Conservation (phyloP, 305 asterid species). For the Solanum chacoense region DNA sequence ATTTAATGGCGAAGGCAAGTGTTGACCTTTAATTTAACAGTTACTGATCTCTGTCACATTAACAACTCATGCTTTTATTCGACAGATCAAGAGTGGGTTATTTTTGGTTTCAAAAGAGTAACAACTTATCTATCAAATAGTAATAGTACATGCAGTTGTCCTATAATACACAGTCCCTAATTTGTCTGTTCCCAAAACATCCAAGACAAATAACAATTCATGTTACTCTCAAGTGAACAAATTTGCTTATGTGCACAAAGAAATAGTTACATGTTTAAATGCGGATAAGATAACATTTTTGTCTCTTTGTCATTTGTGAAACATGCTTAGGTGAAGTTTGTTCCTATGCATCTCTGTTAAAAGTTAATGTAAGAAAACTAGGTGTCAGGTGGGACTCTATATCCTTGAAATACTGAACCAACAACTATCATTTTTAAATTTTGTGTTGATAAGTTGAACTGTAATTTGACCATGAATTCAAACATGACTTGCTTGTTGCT, state of each 20-base stretch:
- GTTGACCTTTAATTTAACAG: background rate
- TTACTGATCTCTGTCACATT: background rate
- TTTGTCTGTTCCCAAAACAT: background rate
- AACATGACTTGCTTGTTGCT: background rate
- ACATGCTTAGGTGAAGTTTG: background rate
- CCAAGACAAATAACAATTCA: background rate
- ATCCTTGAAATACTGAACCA: background rate
- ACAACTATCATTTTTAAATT: background rate
- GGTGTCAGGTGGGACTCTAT: background rate
- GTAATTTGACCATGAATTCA: background rate
- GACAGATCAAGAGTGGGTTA: background rate
- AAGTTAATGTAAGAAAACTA: background rate
- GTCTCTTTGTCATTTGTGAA: background rate
- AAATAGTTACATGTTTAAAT: background rate
- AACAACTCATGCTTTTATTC: background rate
- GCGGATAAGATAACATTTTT: background rate
- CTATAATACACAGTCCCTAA: background rate
- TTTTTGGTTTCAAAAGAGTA: background rate
- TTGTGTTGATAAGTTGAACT: background rate
- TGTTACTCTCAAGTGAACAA: background rate
- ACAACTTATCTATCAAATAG: background rate
- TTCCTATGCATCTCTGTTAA: background rate
- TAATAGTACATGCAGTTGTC: background rate
- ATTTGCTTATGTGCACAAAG: background rate
- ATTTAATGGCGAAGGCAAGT: background rate